Conservation (phyloP, 106 monocot genomes). For the Apostasia shenzhenica region DNA sequence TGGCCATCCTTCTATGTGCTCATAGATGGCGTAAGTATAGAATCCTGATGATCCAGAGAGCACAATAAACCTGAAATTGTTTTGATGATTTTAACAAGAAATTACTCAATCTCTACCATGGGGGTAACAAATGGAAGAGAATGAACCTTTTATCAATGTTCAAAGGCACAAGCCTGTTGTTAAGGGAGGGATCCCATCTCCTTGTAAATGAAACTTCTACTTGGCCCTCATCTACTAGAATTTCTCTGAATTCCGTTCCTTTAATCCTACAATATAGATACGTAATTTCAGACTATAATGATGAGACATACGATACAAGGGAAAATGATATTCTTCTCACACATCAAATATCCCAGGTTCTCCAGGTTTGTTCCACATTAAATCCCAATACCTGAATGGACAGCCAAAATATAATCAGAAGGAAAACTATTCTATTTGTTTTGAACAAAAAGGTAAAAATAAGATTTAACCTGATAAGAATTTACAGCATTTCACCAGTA, state of each 20-base stretch:
- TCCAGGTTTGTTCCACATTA: slow-evolving; percentile 27
- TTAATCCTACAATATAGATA: slow-evolving; percentile 21
- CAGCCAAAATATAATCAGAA: background rate
- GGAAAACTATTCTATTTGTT: too few relatives aligned
- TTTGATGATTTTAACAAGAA: background rate
- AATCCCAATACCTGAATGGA: slow-evolving; percentile 40
- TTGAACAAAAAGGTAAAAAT: too few relatives aligned
- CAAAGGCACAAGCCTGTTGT: slow-evolving; percentile 14
- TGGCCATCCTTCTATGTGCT: slow-evolving; percentile 47
- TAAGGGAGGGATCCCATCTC: slow-evolving; percentile 26
- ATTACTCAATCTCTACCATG: background rate
- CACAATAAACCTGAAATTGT: slow-evolving; percentile 30
- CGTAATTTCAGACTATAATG: background rate
- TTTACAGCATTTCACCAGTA: too few relatives aligned
- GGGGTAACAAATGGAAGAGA: background rate
- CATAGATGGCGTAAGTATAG: slow-evolving; percentile 55
- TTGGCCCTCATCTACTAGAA: slow-evolving; percentile 24
- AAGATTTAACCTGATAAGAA: too few relatives aligned
- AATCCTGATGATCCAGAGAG: slow-evolving; percentile 50
- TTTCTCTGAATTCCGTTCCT: slow-evolving; percentile 28
- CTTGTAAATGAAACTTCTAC: slow-evolving; percentile 54
- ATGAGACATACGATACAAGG: background rate
- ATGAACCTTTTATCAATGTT: slow-evolving; percentile 47
- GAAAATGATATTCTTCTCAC: slow-evolving; percentile 16
- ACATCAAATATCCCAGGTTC: slow-evolving; percentile 20